A percentile compares a stretch with the other conserved stretches of the same genome.
These are phyloP conservation scores for Penicillium sp. DNA, from an alignment of 2,329 filamentous ascomycete species.

Conservation along the genomic window DNA sequence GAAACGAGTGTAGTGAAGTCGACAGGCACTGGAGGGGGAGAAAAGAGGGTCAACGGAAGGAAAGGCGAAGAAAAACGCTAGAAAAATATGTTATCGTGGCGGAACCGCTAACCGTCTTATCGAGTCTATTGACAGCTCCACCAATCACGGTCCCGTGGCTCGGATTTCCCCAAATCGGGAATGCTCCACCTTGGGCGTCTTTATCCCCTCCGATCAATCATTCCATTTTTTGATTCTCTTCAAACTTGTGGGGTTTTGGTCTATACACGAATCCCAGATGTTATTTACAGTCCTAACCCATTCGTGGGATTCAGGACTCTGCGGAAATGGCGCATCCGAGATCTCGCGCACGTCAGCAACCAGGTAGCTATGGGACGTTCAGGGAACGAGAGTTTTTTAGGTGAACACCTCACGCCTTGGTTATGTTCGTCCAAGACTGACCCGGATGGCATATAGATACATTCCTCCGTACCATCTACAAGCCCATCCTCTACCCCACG, in stretches of 20 bases:
- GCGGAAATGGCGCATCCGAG: background rate
- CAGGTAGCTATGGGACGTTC: slow-evolving; percentile 3
- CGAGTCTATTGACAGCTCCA: background rate
- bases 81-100: background rate
- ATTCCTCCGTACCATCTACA: background rate
- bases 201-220: background rate
- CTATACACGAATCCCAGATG: background rate
- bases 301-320: background rate
- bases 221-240: background rate
- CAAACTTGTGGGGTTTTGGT: background rate
- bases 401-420: background rate
- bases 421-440: background rate
- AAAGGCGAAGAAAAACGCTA: background rate
- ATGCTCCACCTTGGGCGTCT: background rate
- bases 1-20: too few relatives aligned
- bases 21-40: background rate
- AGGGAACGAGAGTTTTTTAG: slow-evolving; percentile 17
- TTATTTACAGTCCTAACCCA: background rate
- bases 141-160: background rate
- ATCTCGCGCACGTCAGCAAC: background rate
- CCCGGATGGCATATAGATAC: background rate
- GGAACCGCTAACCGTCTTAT: background rate
- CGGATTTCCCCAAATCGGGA: background rate
- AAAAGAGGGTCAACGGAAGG: background rate
- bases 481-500: background rate